phyloP scores from a whole-genome alignment of 257 asterid genomes.

The Ocimum tenuiflorum region DNA sequence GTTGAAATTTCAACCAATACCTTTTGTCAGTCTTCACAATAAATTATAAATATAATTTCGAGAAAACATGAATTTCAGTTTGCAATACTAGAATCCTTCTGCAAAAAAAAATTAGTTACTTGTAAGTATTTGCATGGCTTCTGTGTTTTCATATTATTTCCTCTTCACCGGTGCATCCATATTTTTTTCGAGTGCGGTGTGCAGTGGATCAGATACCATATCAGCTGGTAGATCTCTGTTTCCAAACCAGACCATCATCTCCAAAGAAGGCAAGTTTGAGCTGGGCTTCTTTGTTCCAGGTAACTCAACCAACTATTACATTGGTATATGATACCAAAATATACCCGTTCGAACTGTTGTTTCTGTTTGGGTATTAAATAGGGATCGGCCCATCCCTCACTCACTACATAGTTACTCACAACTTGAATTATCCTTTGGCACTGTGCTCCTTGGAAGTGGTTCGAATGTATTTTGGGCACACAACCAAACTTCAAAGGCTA shows the following conservation, averaged over 20 bases:
- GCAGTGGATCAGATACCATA: not conserved
- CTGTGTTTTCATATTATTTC: not conserved
- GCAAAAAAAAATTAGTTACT: no score
- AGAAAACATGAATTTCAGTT: not conserved
- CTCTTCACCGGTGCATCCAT: not conserved
- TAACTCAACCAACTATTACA: not conserved
- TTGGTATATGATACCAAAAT: not conserved
- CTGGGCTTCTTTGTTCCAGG: not conserved
- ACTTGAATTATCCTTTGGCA: not conserved
- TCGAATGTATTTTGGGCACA: not conserved
- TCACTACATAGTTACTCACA: not conserved
- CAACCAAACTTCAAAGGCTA: not conserved
- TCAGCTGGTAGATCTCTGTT: not conserved
- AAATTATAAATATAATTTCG: no score
- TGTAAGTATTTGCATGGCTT: not conserved
- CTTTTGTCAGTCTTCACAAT: no score
- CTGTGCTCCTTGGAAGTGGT: not conserved
- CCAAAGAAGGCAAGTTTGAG: not conserved
- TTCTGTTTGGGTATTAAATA: not conserved
- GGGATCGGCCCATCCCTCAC: not conserved
- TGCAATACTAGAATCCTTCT: not conserved
- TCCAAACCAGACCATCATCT: not conserved
- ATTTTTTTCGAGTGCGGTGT: not conserved
- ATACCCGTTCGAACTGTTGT: not conserved
- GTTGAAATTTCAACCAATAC: no score